Conservation (phyloP, 148 eudicot genomes). For the Nepenthes gracilis region DNA sequence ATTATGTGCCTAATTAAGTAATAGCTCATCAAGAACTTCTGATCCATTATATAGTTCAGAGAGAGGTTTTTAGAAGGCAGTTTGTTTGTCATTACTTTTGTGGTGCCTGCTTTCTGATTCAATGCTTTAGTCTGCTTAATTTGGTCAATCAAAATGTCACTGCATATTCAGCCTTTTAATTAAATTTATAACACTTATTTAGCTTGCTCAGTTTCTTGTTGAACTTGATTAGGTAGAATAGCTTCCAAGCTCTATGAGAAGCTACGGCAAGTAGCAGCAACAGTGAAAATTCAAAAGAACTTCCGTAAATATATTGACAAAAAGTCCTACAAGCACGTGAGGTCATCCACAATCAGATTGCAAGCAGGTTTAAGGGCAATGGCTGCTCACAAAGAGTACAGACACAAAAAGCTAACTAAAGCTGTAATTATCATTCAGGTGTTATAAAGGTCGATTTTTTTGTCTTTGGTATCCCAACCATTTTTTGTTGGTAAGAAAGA, state of each 20-base stretch:
- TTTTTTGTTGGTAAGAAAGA: too few relatives aligned
- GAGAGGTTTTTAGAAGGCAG: too few relatives aligned
- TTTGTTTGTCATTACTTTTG: too few relatives aligned
- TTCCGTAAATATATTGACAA: slow-evolving; percentile 48
- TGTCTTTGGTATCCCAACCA: too few relatives aligned
- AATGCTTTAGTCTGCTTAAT: slow-evolving; percentile 1
- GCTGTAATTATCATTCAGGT: slow-evolving; percentile 87
- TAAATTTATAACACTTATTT: too few relatives aligned
- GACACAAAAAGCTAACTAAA: slow-evolving; percentile 72
- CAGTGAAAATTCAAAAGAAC: slow-evolving; percentile 77
- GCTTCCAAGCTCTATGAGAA: slow-evolving; percentile 76
- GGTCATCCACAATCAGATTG: slow-evolving; percentile 45
- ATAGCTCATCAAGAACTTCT: too few relatives aligned
- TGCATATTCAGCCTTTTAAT: background rate
- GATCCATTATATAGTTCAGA: too few relatives aligned
- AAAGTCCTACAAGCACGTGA: slow-evolving; percentile 38
- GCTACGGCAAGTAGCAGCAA: slow-evolving; percentile 71
- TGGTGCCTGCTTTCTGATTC: background rate
- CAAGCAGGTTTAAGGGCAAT: slow-evolving; percentile 92
- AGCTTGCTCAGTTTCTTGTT: background rate
- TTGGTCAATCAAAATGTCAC: background rate
- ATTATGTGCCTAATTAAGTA: too few relatives aligned
- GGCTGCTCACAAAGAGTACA: slow-evolving; percentile 78
- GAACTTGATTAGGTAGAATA: slow-evolving; percentile 34
- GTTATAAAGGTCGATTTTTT: too few relatives aligned